Percentiles rank a stretch among this genome's conserved stretches.
phyloP scores from a whole-genome alignment of 2,329 filamentous ascomycete genomes.

The Phialophora macrospora region DNA sequence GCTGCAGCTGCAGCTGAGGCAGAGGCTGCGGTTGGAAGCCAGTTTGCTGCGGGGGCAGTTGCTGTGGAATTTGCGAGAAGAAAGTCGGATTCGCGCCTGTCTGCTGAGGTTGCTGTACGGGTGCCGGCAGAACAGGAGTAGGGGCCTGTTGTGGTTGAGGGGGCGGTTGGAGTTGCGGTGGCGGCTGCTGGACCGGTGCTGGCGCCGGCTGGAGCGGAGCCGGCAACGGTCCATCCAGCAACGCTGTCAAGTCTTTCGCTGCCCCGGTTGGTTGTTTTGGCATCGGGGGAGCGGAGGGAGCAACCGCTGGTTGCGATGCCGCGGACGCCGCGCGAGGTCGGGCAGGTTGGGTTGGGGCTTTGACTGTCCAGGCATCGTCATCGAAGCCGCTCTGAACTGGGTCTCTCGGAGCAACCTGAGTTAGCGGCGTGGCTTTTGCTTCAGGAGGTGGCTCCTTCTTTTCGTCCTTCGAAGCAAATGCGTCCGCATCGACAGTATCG shows the following conservation, averaged over 20 bases:
- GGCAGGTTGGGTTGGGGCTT: slow-evolving; percentile 73
- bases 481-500: slow-evolving; percentile 85
- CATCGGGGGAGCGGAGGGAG: slow-evolving; percentile 38
- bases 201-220: slow-evolving; percentile 62
- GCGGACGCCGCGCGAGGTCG: slow-evolving; percentile 50
- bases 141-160: slow-evolving; percentile 42
- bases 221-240: slow-evolving; percentile 65
- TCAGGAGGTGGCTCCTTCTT: slow-evolving; percentile 50
- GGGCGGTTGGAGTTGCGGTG: slow-evolving; percentile 48
- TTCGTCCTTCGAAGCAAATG: slow-evolving; percentile 70
- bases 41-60: slow-evolving; percentile 26
- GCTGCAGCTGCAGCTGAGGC: slow-evolving; percentile 33
- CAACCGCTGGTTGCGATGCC: slow-evolving; percentile 48
- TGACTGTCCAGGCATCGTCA: slow-evolving; percentile 96
- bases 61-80: slow-evolving; percentile 55
- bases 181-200: slow-evolving; percentile 40
- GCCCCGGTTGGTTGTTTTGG: slow-evolving; percentile 67
- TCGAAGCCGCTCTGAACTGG: slow-evolving; percentile 72
- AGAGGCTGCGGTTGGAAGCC: slow-evolving; percentile 37
- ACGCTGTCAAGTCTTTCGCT: slow-evolving; percentile 66
- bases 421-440: slow-evolving; percentile 56
- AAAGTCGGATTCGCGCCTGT: slow-evolving; percentile 55
- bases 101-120: slow-evolving; percentile 46
- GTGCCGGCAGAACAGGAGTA: slow-evolving; percentile 38
- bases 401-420: slow-evolving; percentile 56